phyloP scores from a whole-genome alignment of 192 early-diverging fungal species.

The Podochytrium sp. region DNA sequence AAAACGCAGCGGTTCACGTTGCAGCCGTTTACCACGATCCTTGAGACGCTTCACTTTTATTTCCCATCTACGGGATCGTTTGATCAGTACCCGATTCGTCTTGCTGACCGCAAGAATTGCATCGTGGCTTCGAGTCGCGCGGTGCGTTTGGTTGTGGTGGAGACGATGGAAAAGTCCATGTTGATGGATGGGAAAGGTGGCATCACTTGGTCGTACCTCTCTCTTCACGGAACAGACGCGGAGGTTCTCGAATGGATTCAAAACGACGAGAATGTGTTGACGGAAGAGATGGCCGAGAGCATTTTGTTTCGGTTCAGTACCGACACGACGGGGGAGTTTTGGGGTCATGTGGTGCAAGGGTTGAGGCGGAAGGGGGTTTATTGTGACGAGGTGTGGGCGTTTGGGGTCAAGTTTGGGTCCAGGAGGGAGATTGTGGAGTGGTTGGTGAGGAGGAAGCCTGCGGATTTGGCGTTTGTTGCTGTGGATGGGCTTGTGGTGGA shows the following conservation, averaged over 20 bases:
- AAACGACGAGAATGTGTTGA: not conserved
- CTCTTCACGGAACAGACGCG: not conserved
- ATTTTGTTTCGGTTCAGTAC: not conserved
- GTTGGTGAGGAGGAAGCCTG: not conserved
- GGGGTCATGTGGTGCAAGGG: not conserved
- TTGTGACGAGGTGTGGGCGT: conserved; percentile 11
- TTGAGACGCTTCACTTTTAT: conserved; percentile 7
- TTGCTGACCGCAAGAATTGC: conserved; percentile 15
- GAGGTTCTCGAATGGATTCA: conserved; percentile 24
- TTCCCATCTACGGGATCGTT: conserved; percentile 8
- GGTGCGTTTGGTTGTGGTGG: not conserved
- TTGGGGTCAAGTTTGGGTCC: conserved; percentile 4
- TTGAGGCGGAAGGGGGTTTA: not conserved
- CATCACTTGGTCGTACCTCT: conserved; percentile 16
- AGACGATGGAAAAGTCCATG: conserved; percentile 22
- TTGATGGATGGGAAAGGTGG: conserved; percentile 16
- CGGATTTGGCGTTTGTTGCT: not conserved
- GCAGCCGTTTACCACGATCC: conserved; percentile 8
- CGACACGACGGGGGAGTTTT: not conserved
- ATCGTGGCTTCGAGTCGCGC: conserved; percentile 6
- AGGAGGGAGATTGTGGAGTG: not conserved
- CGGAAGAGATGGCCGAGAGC: not conserved
- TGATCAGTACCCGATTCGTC: conserved; percentile 17
- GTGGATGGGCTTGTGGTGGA: not conserved
- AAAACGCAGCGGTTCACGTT: conserved; percentile 20